Conservation (phyloP, 2,329 filamentous ascomycete species). For the Pseudocercospora fuligena region DNA sequence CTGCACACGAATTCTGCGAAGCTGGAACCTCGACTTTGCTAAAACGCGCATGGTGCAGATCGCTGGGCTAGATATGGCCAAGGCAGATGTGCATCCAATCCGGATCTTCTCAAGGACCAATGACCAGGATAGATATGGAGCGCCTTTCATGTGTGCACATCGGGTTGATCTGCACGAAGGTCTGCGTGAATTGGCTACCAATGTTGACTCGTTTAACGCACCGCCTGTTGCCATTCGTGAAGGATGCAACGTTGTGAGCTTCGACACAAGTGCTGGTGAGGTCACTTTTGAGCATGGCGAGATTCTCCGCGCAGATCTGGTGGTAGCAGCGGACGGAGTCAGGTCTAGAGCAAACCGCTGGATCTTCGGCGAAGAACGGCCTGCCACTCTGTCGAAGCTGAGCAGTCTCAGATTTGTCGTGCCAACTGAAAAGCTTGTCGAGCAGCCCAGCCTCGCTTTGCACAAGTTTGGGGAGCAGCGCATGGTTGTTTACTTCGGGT, state of each 20-base stretch:
- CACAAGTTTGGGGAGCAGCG: background rate
- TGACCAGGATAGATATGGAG: conserved; percentile 14
- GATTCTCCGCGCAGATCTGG: conserved; percentile 37
- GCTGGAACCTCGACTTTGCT: background rate
- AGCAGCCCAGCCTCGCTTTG: background rate
- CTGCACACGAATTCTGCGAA: background rate
- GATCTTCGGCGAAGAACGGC: conserved; percentile 13
- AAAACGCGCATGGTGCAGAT: background rate
- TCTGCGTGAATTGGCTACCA: background rate
- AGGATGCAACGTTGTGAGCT: conserved; percentile 32
- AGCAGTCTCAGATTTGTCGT: conserved; percentile 16
- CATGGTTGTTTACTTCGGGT: background rate
- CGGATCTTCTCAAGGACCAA: background rate
- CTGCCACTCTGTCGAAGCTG: conserved; percentile 4
- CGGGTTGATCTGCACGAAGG: conserved; percentile 15
- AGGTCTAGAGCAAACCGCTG: conserved; percentile 5
- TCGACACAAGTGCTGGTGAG: conserved; percentile 32
- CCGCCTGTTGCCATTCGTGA: conserved; percentile 37
- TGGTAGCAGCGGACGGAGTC: conserved; percentile 49
- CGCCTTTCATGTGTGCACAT: conserved; percentile 1
- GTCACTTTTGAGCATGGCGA: conserved; percentile 44
- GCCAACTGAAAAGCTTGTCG: conserved; percentile 12
- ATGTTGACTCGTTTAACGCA: background rate
- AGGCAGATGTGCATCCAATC: background rate
- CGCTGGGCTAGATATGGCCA: background rate